Conservation (phyloP, 164 flowering plant species). For the Annona squamosa region DNA sequence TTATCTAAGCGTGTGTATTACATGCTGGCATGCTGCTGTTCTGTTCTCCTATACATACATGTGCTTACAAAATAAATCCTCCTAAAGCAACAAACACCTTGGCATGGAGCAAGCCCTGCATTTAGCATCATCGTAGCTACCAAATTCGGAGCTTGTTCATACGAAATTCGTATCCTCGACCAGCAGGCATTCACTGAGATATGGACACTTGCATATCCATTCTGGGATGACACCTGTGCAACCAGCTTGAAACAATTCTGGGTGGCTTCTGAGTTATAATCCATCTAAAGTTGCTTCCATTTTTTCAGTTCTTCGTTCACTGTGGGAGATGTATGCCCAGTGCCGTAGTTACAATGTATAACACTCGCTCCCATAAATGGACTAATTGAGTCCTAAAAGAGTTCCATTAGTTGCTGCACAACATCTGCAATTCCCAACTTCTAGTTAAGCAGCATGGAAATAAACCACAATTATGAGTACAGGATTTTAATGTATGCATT, state of each 20-base stretch:
- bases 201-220: background rate
- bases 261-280: background rate
- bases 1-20: no score
- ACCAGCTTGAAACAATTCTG: background rate
- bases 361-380: background rate
- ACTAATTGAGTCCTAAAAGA: slow-evolving; percentile 19
- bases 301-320: background rate
- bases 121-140: no score
- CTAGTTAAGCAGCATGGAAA: no score
- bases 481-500: background rate
- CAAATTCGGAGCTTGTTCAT: background rate
- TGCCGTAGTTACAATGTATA: background rate
- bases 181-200: background rate
- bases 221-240: background rate
- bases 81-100: no score
- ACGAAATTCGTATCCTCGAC: background rate
- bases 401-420: slow-evolving; percentile 70
- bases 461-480: no score
- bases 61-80: no score
- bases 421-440: slow-evolving; percentile 56
- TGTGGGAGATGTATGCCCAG: background rate
- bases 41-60: no score
- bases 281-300: background rate
- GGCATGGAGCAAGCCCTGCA: no score
- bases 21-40: no score